A percentile compares a stretch with the other conserved stretches of the same genome.
phyloP scores from a whole-genome alignment of 352 stramenopile genomes.

The Globisporangium apiculatum region DNA sequence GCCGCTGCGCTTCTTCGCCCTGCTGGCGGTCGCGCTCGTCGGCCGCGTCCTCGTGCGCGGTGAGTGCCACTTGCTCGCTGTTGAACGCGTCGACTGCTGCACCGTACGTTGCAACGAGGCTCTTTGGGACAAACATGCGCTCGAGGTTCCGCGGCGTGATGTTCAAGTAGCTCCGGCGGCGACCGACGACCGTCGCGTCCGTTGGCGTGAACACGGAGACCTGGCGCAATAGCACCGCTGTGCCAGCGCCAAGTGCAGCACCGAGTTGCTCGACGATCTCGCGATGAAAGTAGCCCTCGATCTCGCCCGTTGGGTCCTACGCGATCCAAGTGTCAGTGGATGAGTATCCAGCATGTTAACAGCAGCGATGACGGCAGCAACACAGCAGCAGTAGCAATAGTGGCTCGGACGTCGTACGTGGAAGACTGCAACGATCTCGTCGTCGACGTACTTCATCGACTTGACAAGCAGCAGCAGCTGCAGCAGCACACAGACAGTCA shows the following conservation, averaged over 20 bases:
- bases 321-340: not conserved
- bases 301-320: conserved; percentile 71
- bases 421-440: conserved; percentile 73
- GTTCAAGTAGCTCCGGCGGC: conserved; percentile 61
- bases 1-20: conserved; percentile 21
- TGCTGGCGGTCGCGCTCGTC: conserved; percentile 15
- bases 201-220: conserved; percentile 64
- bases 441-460: conserved; percentile 73
- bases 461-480: conserved; percentile 73
- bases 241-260: conserved; percentile 37
- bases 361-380: too few species aligned
- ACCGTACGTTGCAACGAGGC: conserved; percentile 18
- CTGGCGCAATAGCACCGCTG: conserved; percentile 52
- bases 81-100: conserved; percentile 48
- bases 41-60: conserved; percentile 21
- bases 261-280: conserved; percentile 71
- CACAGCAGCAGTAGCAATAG: not conserved
- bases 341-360: too few species aligned
- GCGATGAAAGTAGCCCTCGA: conserved; percentile 78
- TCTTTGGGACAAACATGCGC: conserved; percentile 38
- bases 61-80: conserved; percentile 18
- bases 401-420: conserved; percentile 29
- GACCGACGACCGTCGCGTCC: conserved; percentile 32
- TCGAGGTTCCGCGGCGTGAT: conserved; percentile 60
- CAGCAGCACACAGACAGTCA: not conserved